phyloP scores from a whole-genome alignment of 73 alveolate genomes.

The Blepharisma japonicum region DNA sequence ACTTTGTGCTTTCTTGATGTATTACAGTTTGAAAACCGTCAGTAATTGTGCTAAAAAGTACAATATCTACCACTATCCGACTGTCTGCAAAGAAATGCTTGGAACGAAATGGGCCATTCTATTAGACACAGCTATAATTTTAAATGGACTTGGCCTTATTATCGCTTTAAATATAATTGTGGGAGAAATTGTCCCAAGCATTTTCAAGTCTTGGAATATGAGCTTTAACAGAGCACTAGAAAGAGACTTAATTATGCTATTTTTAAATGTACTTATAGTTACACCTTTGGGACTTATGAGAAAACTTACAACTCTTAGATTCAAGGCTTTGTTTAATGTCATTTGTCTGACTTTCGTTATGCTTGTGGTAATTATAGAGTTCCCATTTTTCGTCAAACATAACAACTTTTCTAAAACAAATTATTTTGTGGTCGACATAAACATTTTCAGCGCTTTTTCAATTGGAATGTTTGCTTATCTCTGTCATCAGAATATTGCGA shows the following conservation, averaged over 20 bases:
- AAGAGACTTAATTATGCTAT: neutral
- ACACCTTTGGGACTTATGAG: constrained; percentile 44
- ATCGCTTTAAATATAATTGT: constrained; percentile 22
- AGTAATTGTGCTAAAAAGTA: constrained; percentile 6
- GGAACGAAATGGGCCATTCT: neutral
- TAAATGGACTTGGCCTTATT: neutral
- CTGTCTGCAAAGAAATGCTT: constrained; percentile 15
- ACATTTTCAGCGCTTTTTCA: constrained; percentile 49
- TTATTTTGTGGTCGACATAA: constrained; percentile 35
- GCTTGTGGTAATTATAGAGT: constrained; percentile 47
- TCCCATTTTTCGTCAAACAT: constrained; percentile 11
- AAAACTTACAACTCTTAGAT: constrained; percentile 36
- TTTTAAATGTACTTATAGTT: constrained; percentile 32
- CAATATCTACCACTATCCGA: constrained; percentile 26
- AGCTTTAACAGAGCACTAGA: neutral
- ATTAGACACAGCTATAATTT: neutral
- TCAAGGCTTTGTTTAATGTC: constrained; percentile 37
- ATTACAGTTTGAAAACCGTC: constrained; percentile 23
- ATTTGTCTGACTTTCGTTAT: constrained; percentile 38
- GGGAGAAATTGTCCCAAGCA: neutral
- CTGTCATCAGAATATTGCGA: constrained; percentile 40
- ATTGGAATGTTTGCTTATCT: constrained; percentile 49
- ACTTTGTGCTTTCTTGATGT: constrained; percentile 39
- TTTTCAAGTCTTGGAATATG: neutral
- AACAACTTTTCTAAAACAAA: neutral